These are phyloP conservation scores for Ophiocordyceps camponoti-rufipedis DNA, from an alignment of 2,329 filamentous ascomycete species.

Conservation along the genomic window DNA sequence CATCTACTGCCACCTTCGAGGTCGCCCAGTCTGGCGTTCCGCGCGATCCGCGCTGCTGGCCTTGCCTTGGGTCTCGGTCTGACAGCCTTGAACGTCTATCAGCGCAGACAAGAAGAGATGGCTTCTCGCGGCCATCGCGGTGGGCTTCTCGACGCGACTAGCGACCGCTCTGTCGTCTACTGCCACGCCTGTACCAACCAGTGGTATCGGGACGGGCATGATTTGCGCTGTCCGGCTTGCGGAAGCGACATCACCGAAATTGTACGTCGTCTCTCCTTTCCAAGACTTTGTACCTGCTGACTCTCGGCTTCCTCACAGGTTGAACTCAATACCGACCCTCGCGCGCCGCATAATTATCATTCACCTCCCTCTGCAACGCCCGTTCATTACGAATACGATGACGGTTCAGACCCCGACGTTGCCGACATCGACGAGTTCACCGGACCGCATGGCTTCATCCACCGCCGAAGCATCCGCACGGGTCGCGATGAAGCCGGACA, in stretches of 20 bases:
- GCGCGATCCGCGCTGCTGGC: slow-evolving; percentile 33
- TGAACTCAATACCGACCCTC: slow-evolving; percentile 42
- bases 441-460: slow-evolving; percentile 22
- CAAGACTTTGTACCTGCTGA: not conserved
- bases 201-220: slow-evolving; percentile 58
- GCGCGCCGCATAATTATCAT: slow-evolving; percentile 16
- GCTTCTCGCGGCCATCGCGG: slow-evolving; percentile 10
- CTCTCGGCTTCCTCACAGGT: slow-evolving; percentile 19
- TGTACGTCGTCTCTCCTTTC: slow-evolving; percentile 25
- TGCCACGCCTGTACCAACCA: slow-evolving; percentile 70
- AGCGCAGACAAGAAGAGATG: slow-evolving; percentile 26
- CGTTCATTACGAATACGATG: slow-evolving; percentile 9
- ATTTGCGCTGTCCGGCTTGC: slow-evolving; percentile 60
- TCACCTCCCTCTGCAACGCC: slow-evolving; percentile 12
- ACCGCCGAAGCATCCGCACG: slow-evolving; percentile 16
- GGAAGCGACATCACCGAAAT: slow-evolving; percentile 68
- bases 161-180: slow-evolving; percentile 54
- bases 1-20: not conserved
- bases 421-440: slow-evolving; percentile 36
- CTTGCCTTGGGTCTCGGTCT: slow-evolving; percentile 40
- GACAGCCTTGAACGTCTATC: slow-evolving; percentile 35
- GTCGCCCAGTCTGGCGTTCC: slow-evolving; percentile 33
- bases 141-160: slow-evolving; percentile 29
- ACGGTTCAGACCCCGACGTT: slow-evolving; percentile 39
- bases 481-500: slow-evolving; percentile 9